Evolutionary conservation across 2,329 filamentous ascomycete genomes (phyloP), one percentile per base, ranked within the genome.

Genomic region (Neonectria faginata): DNA sequence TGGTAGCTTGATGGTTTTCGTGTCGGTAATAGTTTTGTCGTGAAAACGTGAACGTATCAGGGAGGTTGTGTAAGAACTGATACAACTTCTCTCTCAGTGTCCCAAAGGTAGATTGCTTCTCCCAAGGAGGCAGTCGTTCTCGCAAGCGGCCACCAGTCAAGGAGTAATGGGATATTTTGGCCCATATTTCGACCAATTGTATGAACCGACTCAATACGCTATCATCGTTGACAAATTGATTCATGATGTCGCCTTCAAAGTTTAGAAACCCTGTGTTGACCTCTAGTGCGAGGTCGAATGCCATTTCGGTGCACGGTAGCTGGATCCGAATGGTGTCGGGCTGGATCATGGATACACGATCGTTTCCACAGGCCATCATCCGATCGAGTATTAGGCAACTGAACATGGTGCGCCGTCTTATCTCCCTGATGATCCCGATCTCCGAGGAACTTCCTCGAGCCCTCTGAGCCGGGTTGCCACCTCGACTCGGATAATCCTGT

Each of bases 381-480:
- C 90, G 86, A 74, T 93, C 91, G 69, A 93, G 82, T 56, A 92
- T 88, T 63, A 91, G 89, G 72, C 90, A 92, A 70, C 90, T 92
- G 81, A 91, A 93, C 81, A 92, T 91, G 0, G 91, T 92, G 7
- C 91, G 85, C 27, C 91, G 83, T 64, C 85, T 82, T 12, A 90
- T 85, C 75, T 93, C 91, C 62, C 87, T 87, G 39, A 85, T 80
- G 22, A 90, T 85, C 75, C 78, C 62, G 27, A 66, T 39, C 16
- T 78, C 76, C 2, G 65, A 60, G 10, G 70, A 67, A 12, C 57
- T 60, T 31, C 53, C 67, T 16, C 50, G 50, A 18, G 25, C 31
- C 22, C 39, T 64, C 42, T 36, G 59, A 29, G 5, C 14, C 14
- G 41, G 55, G 29, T 50, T 57, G 47, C 14, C 31, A 8, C 42